Evolutionary conservation across 1,139 yeast genomes (phyloP).

Genomic region (Hyphopichia buzzinii): DNA sequence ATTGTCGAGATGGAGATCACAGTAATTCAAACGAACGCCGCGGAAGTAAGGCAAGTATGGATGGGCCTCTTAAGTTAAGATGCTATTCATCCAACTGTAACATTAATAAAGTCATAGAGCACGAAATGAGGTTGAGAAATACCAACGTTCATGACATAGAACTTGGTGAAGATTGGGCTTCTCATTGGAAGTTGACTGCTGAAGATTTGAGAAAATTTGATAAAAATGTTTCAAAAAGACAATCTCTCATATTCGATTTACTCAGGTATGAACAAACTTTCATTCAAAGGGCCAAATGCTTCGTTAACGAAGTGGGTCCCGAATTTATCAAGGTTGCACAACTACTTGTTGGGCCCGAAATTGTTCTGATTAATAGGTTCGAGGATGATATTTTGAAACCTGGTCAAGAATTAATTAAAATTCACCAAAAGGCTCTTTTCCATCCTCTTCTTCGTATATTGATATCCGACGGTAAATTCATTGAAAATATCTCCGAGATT

Average conservation of each 20-base stretch:
- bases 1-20: slow-evolving; percentile 31
- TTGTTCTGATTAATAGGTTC: slow-evolving; percentile 44
- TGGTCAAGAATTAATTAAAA: slow-evolving; percentile 57
- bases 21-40: neutral
- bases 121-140: slow-evolving; percentile 31
- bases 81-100: slow-evolving; percentile 42
- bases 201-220: slow-evolving; percentile 56
- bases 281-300: slow-evolving; percentile 64
- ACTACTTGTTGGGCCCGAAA: slow-evolving; percentile 35
- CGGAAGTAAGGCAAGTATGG: slow-evolving; percentile 5
- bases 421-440: slow-evolving; percentile 56
- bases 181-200: slow-evolving; percentile 66
- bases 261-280: slow-evolving; percentile 75
- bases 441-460: slow-evolving; percentile 47
- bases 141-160: slow-evolving; percentile 38
- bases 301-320: slow-evolving; percentile 50
- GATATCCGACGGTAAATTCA: slow-evolving; percentile 61
- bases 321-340: slow-evolving; percentile 49
- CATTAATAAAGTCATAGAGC: slow-evolving; percentile 36
- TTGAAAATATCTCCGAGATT: slow-evolving; percentile 49
- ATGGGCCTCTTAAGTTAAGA: slow-evolving; percentile 15
- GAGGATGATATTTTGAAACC: slow-evolving; percentile 60
- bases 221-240: slow-evolving; percentile 58
- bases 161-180: slow-evolving; percentile 65
- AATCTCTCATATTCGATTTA: slow-evolving; percentile 75